Evolutionary conservation across 371 early-diverging fungal genomes (phyloP), one percentile per base, ranked within the genome.

Genomic region (Neoconidiobolus thromboides): DNA sequence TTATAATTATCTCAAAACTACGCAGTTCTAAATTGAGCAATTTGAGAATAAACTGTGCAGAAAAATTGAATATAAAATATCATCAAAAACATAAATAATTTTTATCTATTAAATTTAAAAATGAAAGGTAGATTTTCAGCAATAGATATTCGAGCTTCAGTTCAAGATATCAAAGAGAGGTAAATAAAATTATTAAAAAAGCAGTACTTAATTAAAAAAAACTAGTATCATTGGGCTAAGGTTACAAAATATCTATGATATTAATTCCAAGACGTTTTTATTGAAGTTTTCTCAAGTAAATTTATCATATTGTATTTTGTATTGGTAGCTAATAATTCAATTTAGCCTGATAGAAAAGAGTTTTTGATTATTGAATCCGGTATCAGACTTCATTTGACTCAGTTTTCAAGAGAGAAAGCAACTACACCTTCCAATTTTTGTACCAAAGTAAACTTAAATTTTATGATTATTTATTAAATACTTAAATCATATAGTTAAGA

Each of bases 221-320:
- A 41, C n/a, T 54, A 48, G 61, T 48, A 68, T 26, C 26, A 26
- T 26, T 26, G 90, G 86, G 1, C 73, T 89, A 58, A 87, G 93
- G n/a, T 71, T 94, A 9, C 95, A 93, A 71, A 91, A 91, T 60
- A 78, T 94, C 26, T 96, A 96, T 69, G 97, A 97, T 72, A 78
- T 94, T 64, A 91, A 87, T 63, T 63, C 79, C 6, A 87, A 86
- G 69, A 94, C 93, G 15, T 91, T 85, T 63, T 73, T 96, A 40
- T 77, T 95, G 69, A 96, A 96, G 65, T 96, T 97, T 64, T 81
- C 90, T 54, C 81, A 83, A 73, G 84, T 79, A 65, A 43, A 54
- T 14, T 39, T 14, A 7, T 14, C 2, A 15, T 39, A 50, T 14
- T 48, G 26, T 49, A 15, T 46, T 41, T 54, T 55, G 1, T 48